Evolutionary conservation across 495 filamentous ascomycete species (phyloP), one percentile per base, ranked within the genome.

Genomic region (Stereocaulon alpinum): DNA sequence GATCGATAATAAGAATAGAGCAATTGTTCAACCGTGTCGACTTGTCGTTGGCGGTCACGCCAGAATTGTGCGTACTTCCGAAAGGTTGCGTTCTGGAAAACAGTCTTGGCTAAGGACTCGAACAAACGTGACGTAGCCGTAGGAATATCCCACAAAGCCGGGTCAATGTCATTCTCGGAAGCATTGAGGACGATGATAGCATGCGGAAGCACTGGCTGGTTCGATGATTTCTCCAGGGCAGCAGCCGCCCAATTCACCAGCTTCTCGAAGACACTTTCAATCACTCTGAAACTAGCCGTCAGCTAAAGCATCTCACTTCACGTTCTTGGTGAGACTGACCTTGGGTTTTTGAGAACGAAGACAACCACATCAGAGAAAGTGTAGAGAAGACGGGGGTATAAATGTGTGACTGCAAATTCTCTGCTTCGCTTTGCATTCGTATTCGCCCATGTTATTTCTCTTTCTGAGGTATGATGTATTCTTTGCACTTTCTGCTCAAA

Each of bases 111-210:
- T n/a, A 65, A 34, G 58, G 7, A 48, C 45, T 32, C 56, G 55
- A 78, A 65, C 3, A 78, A 63, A 58, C 57, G 70, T 27, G 67
- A 60, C 0, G 80, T 82, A 11, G 78, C 71, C n/a, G 64, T 66
- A 18, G 70, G 51, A n/a, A 73, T 55, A 48, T 80, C 74, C 79
- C 79, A 82, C 50, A 74, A 64, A 15, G 64, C 66, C n/a, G 70
- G 66, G 40, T 80, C 71, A 5, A 80, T 69, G 18, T 65, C 65
- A 37, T 68, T 66, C n/a, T 80, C 75, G 0, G 72, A 72, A 1
- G 74, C 73, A 66, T 82, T 83, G 7, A 82, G 67, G 0, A 71
- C 75, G 30, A 84, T 79, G 24, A 84, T 72, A 14, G 72, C 73
- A 59, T 82, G 80, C 1, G 80, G 79, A 15, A 81, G 66, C 1